Base-by-base conservation (phyloP, 495 filamentous ascomycete species). In the Aspergillus funiculosus region DNA sequence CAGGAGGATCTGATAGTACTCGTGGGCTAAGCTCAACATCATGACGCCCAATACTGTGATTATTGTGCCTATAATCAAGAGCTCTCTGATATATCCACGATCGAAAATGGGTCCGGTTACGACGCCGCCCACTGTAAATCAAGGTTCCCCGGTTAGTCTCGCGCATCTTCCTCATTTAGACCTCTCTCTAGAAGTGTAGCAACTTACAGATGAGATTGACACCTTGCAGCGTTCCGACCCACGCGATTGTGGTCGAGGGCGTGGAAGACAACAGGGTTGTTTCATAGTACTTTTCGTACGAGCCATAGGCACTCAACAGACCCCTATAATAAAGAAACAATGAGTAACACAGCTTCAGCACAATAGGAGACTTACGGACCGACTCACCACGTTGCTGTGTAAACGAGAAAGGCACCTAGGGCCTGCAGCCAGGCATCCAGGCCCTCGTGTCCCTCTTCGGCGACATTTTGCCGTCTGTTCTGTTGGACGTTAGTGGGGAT, bases 1-100 rank as follows among this genome's bases (percentile, higher is more conserved):
- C 0, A 64, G 52, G 19, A 63, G 46, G 2, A 67, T 48, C 28
- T 67, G 57, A 20, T 59, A 64, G 45, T 64, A 67, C 18, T 58
- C 29, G 7, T 39, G 25, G 17, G 46, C 28, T 5, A 65, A 41
- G 32, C 60, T 65, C 6, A 44, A 52, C 53, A 64, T 59, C 44
- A 54, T 56, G 1, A 62, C 42, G 0, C 54, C 46, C 30, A 67
- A 19, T 6, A 50, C 39, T 0, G 27, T 19, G 17, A 39, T 22
- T 5, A 27, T 20, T 21, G 32, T 21, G 32, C 43, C 43, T 3
- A 27, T 38, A 9, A 30, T 11, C 3, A 46, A 13, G 17, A 46
- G 34, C 6, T 22, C 25, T 21, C 32, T 14, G 34, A 46, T 25
- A 18, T 38, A 46, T 6, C 43, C 34, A 22, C 13, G 20, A 30